Evolutionary conservation across 2,329 filamentous ascomycete species (phyloP), one percentile per base, ranked within the genome.

Genomic region (Aspergillus flavus): DNA sequence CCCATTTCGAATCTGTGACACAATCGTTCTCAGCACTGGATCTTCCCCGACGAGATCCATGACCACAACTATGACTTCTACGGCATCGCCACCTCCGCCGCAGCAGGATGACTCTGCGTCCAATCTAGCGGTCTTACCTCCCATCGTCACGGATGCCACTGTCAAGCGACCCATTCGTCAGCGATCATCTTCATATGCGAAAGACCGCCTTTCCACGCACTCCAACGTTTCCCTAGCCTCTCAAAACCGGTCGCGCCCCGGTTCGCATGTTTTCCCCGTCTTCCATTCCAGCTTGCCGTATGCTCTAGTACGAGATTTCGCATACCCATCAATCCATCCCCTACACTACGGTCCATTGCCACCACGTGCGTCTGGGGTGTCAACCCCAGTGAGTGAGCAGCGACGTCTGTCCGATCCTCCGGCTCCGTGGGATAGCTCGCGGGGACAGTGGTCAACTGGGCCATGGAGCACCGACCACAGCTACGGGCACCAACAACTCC

Each of bases 271-370:
- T 66, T 94, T 95, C 73, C 91, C 93, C 19, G 83, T 91, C 72
- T 95, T 93, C 78, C 90, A 93, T 71, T 95, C 93, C 63, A 96
- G 89, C 75, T 86, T 97, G 21, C 80, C 91, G 7, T 97, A 97
- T 77, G 89, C 93, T n/a, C 84, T 92, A 52, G 94, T 99, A 68
- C 91, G 95, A 73, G 95, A 99, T 83, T 99, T 98, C 80, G 95
- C 95, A 69, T 99, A 98, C 76, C 88, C 92, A 36, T 76, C 86
- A 30, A 85, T 86, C 61, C 92, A 98, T 77, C 93, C 92, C 50
- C 85, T 97, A 78, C 95, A 98, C 82, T 97, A 97, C 83, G 95
- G 95, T 1, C 91, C 94, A n/a, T 89, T 92, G 19, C 90, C 90
- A 59, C 87, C 88, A n/a, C 84, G 67, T 53, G 69, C 88, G 10